These are phyloP conservation scores for Sonneratia alba DNA, from an alignment of 345 rosid species.

Conservation along the genomic window DNA sequence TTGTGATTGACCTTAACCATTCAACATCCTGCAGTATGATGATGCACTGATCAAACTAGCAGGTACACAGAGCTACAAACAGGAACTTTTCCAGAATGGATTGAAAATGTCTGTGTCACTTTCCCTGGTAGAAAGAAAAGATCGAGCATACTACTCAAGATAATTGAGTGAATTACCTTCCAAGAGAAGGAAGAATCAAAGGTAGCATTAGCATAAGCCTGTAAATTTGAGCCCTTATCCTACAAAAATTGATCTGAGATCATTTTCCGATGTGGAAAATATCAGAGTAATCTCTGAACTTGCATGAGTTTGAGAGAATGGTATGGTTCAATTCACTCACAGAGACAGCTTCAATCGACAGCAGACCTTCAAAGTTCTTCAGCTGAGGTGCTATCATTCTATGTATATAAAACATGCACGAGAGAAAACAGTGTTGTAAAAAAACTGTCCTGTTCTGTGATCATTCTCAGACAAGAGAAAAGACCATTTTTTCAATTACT, in stretches of 20 bases:
- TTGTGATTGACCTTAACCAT: conserved; percentile 85
- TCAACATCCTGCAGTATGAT: conserved; percentile 44
- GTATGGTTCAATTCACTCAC: conserved; percentile 27
- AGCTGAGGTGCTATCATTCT: conserved; percentile 58
- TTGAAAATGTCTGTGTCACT: too few relatives aligned
- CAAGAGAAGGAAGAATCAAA: conserved; percentile 61
- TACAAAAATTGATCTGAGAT: conserved; percentile 7
- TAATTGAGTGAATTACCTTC: conserved; percentile 40
- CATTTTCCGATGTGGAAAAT: not conserved
- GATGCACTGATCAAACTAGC: not conserved
- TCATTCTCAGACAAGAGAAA: not conserved
- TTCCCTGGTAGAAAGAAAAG: too few relatives aligned
- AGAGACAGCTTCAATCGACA: conserved; percentile 31
- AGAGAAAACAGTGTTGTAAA: not conserved
- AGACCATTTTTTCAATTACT: conserved; percentile 20
- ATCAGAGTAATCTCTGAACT: too few relatives aligned
- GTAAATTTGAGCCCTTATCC: conserved; percentile 53
- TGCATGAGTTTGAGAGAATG: not conserved
- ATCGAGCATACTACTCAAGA: not conserved
- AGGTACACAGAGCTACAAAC: not conserved
- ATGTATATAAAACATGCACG: conserved; percentile 1
- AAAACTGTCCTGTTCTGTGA: not conserved
- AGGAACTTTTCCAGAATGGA: not conserved
- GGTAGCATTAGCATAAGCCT: conserved; percentile 33
- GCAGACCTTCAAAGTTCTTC: conserved; percentile 67